phyloP scores from a whole-genome alignment of 129 eudicot species.

The Chrysanthemum lavandulifolium region DNA sequence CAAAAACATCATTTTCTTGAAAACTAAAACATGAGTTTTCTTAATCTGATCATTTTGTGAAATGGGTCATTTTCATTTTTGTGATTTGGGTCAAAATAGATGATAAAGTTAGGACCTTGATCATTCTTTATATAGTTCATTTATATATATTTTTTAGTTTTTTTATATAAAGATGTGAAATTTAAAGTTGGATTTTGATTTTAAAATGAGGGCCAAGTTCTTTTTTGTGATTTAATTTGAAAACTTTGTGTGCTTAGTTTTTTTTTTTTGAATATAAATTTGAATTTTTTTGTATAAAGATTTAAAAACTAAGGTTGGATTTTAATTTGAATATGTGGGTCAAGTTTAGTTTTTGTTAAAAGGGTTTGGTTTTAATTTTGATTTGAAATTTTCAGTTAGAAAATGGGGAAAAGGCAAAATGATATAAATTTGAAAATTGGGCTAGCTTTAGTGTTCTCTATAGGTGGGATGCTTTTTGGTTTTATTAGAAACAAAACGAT shows the following conservation, averaged over 20 bases:
- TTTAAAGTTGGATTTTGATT: too few species aligned
- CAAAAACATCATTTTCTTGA: conserved; percentile 6
- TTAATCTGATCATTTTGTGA: conserved; percentile 1
- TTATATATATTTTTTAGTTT: background rate
- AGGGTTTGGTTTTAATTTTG: too few species aligned
- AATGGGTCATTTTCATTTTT: background rate
- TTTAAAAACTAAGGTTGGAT: too few species aligned
- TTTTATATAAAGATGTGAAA: background rate
- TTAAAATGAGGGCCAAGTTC: too few species aligned
- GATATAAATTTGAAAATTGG: conserved; percentile 61
- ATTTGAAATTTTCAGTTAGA: conserved; percentile 2
- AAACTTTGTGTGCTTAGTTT: too few species aligned
- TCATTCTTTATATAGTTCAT: too few species aligned
- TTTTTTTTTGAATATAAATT: too few species aligned
- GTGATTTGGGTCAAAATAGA: conserved; percentile 6
- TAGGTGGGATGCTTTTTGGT: conserved; percentile 68
- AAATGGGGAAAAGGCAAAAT: conserved; percentile 44
- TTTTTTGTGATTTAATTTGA: too few species aligned
- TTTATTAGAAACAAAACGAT: conserved; percentile 43
- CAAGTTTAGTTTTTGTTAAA: background rate
- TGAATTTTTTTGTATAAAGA: too few species aligned
- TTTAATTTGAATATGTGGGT: background rate
- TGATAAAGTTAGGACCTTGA: too few species aligned
- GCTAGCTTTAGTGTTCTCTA: conserved; percentile 59
- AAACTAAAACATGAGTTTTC: conserved; percentile 9